phyloP scores from a whole-genome alignment of 441 rosid genomes.

The Erysimum pusillum region DNA sequence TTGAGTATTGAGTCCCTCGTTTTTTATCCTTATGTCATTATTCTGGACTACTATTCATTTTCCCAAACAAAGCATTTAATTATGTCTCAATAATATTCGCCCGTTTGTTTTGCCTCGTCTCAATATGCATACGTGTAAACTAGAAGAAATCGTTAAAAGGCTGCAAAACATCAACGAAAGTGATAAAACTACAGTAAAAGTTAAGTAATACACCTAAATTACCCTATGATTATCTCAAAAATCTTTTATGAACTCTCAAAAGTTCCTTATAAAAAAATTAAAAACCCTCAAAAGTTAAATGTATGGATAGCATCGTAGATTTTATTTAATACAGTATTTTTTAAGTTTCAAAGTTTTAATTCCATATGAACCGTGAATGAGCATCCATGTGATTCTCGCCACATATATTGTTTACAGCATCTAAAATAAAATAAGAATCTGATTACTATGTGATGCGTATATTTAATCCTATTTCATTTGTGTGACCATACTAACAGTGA shows the following conservation, averaged over 20 bases:
- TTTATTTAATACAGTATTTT: no score
- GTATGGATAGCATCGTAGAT: no score
- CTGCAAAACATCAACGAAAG: neutral
- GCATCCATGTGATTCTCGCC: no score
- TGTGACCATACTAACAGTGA: neutral
- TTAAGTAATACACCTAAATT: no score
- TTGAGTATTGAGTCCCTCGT: constrained; percentile 8
- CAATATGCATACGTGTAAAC: neutral
- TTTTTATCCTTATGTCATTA: neutral
- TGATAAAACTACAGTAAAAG: neutral
- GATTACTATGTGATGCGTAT: neutral
- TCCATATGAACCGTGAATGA: no score
- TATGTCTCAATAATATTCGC: constrained; percentile 8
- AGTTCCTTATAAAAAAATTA: no score
- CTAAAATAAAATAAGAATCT: no score
- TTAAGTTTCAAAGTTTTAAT: no score
- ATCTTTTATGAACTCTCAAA: no score
- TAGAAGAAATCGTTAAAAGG: neutral
- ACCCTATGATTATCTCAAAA: no score
- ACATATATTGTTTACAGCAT: no score
- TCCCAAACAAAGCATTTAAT: constrained; percentile 11
- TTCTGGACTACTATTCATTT: constrained; percentile 25
- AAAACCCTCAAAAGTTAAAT: no score
- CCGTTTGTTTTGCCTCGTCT: neutral
- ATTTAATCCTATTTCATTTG: neutral